These are phyloP conservation scores for Colletotrichum falcatum DNA, from an alignment of 2,329 filamentous ascomycete genomes.

Conservation along the genomic window DNA sequence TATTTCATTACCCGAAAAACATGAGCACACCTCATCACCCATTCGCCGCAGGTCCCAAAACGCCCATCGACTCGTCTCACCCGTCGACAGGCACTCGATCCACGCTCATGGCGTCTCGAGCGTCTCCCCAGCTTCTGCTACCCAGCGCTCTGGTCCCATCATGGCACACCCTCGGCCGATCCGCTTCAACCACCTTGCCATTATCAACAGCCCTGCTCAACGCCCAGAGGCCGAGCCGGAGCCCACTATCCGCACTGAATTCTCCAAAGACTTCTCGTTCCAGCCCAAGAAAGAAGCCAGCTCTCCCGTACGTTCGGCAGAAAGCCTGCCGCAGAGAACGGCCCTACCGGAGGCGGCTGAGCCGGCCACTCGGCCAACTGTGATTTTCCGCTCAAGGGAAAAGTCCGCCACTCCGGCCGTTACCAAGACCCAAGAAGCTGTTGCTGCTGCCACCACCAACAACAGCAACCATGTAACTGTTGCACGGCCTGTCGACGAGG, in stretches of 20 bases:
- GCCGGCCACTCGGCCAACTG: constrained; percentile 17
- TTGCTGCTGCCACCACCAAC: background rate
- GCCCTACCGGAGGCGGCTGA: constrained; percentile 34
- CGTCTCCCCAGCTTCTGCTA: background rate
- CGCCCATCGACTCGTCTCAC: background rate
- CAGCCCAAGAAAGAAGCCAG: constrained; percentile 33
- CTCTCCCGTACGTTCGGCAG: constrained; percentile 32
- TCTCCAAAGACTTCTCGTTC: constrained; percentile 24
- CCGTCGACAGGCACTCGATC: background rate
- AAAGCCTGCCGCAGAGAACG: constrained; percentile 20
- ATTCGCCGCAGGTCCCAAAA: constrained; percentile 27
- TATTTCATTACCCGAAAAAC: constrained; percentile 16
- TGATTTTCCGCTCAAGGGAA: constrained; percentile 23
- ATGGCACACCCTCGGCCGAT: constrained; percentile 41
- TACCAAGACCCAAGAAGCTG: background rate
- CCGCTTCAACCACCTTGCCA: constrained; percentile 36
- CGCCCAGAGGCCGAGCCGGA: constrained; percentile 9
- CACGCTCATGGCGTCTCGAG: constrained; percentile 9
- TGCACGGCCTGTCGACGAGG: constrained; percentile 7
- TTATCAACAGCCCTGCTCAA: constrained; percentile 26
- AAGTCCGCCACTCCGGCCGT: constrained; percentile 30
- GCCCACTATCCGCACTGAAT: background rate
- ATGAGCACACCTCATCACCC: constrained; percentile 25
- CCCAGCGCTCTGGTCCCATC: constrained; percentile 18
- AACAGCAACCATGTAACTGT: background rate